Base-by-base conservation (phyloP, 345 rosid species). In the Citrus trifoliata region DNA sequence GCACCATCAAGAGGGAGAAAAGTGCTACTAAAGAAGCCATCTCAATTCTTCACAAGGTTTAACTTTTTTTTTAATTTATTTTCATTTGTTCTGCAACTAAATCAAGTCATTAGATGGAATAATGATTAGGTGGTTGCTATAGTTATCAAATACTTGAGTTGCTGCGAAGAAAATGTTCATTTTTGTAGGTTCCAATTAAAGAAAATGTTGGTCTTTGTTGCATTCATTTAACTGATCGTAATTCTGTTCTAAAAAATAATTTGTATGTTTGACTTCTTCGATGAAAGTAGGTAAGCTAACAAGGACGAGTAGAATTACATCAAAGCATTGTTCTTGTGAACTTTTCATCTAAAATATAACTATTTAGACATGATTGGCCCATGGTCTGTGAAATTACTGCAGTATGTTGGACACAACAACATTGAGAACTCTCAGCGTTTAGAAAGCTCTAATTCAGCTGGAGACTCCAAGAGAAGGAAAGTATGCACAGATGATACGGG, bases 11-110 rank as follows among this genome's bases (percentile, higher is more conserved):
- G 89, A 89, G 98, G 88, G 98, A 92, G 87, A 93, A 95, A 71
- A 93, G 97, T 83, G 98, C 98, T 30, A 95, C 98, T 4, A 91
- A 91, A 81, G 99, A 93, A 83, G 95, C 87, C 65, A 91, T 95
- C 75, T 79, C 90, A 72, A 90, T 93, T 83, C 94, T 95, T 76
- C 88, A 88, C 9, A 91, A 91, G 95, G 99, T 91, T n/a, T 60
- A 55, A 27, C 25, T 33, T 48, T n/a, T 38, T 8, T 21, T 72
- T 32, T 33, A 37, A 37, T 64, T 32, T 30, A 2, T 30, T 21
- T 64, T 21, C 48, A 42, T 42, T 42, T 42, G 1, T 10, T 42
- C 48, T 42, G 48, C 48, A 42, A 42, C 48, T 42, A 42, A 42
- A 42, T 42, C 48, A 10, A 42, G 48, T 42, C 48, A 42, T 42